A percentile compares a stretch with the other conserved stretches of the same genome.
Evolutionary conservation across 2,329 filamentous ascomycete genomes (phyloP).

Genomic region (Pestalotiopsis sp.): DNA sequence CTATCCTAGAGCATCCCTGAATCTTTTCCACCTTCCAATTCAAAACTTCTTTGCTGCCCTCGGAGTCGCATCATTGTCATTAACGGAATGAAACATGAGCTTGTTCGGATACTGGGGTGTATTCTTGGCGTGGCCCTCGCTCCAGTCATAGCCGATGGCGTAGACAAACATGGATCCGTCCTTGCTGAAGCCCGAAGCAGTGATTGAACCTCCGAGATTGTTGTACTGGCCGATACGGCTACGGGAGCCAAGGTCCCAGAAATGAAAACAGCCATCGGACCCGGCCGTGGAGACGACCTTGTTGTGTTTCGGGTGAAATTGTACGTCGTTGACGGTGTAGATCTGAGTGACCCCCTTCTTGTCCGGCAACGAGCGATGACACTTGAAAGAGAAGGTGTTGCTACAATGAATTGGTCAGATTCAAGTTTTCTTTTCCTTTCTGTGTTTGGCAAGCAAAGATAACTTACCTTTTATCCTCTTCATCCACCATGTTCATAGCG

Average conservation of each 20-base stretch:
- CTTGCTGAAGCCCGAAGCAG: constrained; percentile 62
- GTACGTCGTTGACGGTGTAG: constrained; percentile 35
- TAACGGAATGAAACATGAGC: constrained; percentile 31
- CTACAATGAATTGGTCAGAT: background rate
- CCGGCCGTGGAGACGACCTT: constrained; percentile 33
- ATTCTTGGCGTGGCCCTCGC: constrained; percentile 57
- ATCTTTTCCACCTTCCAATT: background rate
- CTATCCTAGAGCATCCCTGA: background rate
- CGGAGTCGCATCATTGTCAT: constrained; percentile 20
- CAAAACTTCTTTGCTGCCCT: constrained; percentile 13
- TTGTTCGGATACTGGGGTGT: constrained; percentile 22
- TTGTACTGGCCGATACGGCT: constrained; percentile 56
- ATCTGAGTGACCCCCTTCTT: constrained; percentile 25
- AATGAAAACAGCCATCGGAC: constrained; percentile 40
- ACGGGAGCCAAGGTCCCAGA: constrained; percentile 60
- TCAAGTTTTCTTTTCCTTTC: background rate
- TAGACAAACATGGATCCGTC: constrained; percentile 61
- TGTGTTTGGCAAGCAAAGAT: background rate
- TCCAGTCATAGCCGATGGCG: constrained; percentile 74
- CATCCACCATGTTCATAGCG: constrained; percentile 22
- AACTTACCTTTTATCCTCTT: constrained; percentile 22
- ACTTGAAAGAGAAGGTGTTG: constrained; percentile 32
- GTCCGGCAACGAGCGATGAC: constrained; percentile 30
- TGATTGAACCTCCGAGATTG: constrained; percentile 58
- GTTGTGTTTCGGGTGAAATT: constrained; percentile 28